Evolutionary conservation across 1,284 basidiomycete genomes (phyloP).

Genomic region (Leccinum pachyderme): DNA sequence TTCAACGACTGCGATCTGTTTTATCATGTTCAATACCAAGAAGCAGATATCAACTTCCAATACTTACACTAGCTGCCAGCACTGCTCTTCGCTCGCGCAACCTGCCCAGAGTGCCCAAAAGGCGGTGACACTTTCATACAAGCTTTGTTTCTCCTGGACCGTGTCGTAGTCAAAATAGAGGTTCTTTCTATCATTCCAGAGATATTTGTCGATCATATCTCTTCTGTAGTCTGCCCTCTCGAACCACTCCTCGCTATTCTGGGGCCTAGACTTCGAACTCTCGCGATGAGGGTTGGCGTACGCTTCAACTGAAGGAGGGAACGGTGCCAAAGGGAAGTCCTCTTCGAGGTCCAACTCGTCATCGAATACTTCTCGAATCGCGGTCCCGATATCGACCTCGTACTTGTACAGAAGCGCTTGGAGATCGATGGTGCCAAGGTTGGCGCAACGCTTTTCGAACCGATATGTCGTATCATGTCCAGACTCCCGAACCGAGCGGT

Average conservation of each 20-base stretch:
- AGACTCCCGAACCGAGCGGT: slow-evolving; percentile 90
- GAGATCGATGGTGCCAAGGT: slow-evolving; percentile 94
- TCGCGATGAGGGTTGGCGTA: slow-evolving; percentile 63
- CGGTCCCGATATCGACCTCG: slow-evolving; percentile 90
- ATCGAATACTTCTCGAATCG: slow-evolving; percentile 92
- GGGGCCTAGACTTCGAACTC: slow-evolving; percentile 58
- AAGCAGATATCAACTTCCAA: slow-evolving; percentile 3
- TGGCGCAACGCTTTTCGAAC: slow-evolving; percentile 94
- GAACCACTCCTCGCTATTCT: slow-evolving; percentile 89
- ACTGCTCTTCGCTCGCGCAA: slow-evolving; percentile 92
- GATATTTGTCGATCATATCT: slow-evolving; percentile 88
- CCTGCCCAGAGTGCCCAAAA: slow-evolving; percentile 99
- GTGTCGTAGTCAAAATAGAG: slow-evolving; percentile 98
- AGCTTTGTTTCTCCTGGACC: slow-evolving; percentile 82
- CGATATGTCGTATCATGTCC: slow-evolving; percentile 98
- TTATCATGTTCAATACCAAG: slow-evolving; percentile 16
- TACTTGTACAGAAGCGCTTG: slow-evolving; percentile 93
- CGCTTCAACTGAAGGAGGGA: slow-evolving; percentile 82
- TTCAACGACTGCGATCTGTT: slow-evolving; percentile 79
- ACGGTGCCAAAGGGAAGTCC: slow-evolving; percentile 87
- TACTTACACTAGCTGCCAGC: slow-evolving; percentile 86
- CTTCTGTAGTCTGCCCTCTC: slow-evolving; percentile 80
- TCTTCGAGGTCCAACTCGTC: slow-evolving; percentile 90
- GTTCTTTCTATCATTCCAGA: slow-evolving; percentile 95
- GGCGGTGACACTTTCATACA: slow-evolving; percentile 94